Evolutionary conservation across 306 rosid genomes (phyloP), one percentile per base, ranked within the genome.

Genomic region (Begonia loranthoides): DNA sequence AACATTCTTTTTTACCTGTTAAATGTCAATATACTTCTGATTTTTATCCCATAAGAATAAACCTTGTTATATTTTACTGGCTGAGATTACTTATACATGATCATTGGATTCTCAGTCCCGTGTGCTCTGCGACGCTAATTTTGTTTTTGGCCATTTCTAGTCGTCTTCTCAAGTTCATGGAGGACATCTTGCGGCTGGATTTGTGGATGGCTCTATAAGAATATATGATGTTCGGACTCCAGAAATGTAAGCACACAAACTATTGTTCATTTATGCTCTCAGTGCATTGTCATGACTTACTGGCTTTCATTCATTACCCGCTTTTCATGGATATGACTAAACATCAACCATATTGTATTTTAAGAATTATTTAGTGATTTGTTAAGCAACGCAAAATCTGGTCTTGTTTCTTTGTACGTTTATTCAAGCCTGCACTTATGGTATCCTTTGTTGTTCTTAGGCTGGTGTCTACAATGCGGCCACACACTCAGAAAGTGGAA

Each of bases 81-180:
- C 36, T 28, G 4, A 28, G 9, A 28, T 28, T 4, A 28, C 36
- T 28, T 28, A 28, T 28, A 28, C 7, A 7, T 28, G 36, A 28
- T 28, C 36, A 28, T 3, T 28, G 36, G 36, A 28, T 28, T 28
- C 36, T 28, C 22, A 19, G 22, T 19, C 22, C 2, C 22, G 3
- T 19, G 2, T 19, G 3, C 22, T 19, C 22, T 19, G 22, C 22
- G 2, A 2, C 22, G 22, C 22, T 40, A 51, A 13, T 43, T 52
- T 14, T 28, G 16, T 56, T 59, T 36, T 44, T 33, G n/a, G 47
- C 15, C 15, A 43, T 64, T 53, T 68, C 60, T 66, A 92, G 99
- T 81, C 87, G 58, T 95, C 99, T 51, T 86, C 99, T 75, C 96
- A 92, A 61, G 94, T 92, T 61, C 89, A 92, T 6, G 94, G 96